Evolutionary conservation across 352 stramenopile species (phyloP), one percentile per base, ranked within the genome.

Genomic region (Plasmopara viticola): DNA sequence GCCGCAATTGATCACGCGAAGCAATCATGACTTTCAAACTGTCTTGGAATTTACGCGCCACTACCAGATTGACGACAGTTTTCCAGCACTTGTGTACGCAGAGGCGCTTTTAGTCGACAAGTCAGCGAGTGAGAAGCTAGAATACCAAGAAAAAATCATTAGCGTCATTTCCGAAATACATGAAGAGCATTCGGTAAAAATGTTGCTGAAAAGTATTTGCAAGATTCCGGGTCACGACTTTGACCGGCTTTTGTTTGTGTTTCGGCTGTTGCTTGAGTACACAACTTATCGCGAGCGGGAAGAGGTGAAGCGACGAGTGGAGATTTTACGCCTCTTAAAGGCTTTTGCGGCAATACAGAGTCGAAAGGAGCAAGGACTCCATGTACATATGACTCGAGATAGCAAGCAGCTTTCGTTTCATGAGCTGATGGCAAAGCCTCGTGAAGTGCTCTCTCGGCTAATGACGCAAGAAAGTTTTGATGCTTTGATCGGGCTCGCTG

Each of bases 21-120:
- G 74, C 46, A 88, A 80, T 25, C 86, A 72, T 35, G 82, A 93
- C 44, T 86, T 89, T 25, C 87, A 89, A 50, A 88, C 78, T 3
- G 77, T 89, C 29, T 56, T 86, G 10, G 82, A 93, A 45, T 90
- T 93, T 45, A 87, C 82, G 17, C 70, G 79, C 0, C 78, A 93
- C 37, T 93, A 93, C 60, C 75, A 93, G 46, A 87, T 93, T 43
- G 78, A 90, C 15, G 78, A 93, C 39, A 87, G 68, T 46, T 86
- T 72, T 31, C 64, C 79, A n/a, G 80, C 72, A 0, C 62, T 90
- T 6, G 67, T 78, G 8, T 93, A 86, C 51, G 69, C 84, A 1
- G 78, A 93, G 40, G 67, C 71, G 17, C 55, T 91, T 2, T 64
- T 93, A 8, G 52, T 80, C 28, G 31, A 52, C n/a, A 51, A 69